Base-by-base conservation (phyloP, 805 yeast species). In the Barnettozyma salicaria region DNA sequence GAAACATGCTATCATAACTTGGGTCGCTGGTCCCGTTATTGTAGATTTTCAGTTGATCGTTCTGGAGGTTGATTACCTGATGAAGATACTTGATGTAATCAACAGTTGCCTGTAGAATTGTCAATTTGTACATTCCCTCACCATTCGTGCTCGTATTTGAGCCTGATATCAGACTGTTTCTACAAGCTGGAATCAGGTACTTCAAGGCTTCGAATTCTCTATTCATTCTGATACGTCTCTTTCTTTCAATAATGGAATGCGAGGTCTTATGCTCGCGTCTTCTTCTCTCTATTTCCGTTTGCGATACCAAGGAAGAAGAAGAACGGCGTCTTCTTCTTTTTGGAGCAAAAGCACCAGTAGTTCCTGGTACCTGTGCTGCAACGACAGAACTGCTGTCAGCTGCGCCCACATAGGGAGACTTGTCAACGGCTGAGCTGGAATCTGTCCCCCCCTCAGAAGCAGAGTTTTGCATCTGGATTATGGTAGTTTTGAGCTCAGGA, bases 141-240 rank as follows among this genome's bases (percentile, higher is more conserved):
- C 64, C 64, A 20, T 37, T 42, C 5, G 45, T 43, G 7, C 49
- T 30, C 19, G 32, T 31, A 7, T 9, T 29, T n/a, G 26, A 19
- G 16, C 34, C 37, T 14, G 34, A 22, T 5, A 40, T 23, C 4
- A 45, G 28, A 30, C 47, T 52, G 36, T 69, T 65, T 34, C 88
- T 64, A 55, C 94, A 84, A 10, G 90, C 88, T 1, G 95, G 95
- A 13, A 85, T 78, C 35, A 85, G 59, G 50, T 70, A 77, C 54
- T 84, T 81, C 45, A 85, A 68, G 1, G 89, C 86, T 54, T 83
- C 92, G 53, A 83, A 85, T 58, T 85, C 92, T 37, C 88, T 65
- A 57, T 85, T 85, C 67, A 85, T 81, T 53, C 82, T 81, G 36
- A 80, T 72, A 42, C 95, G 64, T 47, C 95, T 68, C 49, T 84